Conservation (phyloP, 2,329 filamentous ascomycete species). For the Talaromyces atroroseus region DNA sequence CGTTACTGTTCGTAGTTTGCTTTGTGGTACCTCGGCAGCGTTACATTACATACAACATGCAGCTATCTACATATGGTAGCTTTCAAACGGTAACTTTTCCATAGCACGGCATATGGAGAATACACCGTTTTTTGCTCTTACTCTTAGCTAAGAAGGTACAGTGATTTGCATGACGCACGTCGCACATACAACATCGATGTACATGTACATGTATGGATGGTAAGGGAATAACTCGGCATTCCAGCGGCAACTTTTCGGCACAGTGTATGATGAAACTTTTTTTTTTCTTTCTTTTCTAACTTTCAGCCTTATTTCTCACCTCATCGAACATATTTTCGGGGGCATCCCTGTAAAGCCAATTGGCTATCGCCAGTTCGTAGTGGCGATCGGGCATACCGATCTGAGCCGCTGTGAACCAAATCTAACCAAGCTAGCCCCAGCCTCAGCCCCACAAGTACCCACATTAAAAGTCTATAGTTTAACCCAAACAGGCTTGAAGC, state of each 20-base stretch:
- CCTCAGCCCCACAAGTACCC: not conserved
- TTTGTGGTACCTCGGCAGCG: not conserved
- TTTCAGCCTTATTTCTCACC: not conserved
- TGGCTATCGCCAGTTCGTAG: not conserved
- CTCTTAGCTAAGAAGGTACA: not conserved
- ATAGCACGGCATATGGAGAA: not conserved
- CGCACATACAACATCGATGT: not conserved
- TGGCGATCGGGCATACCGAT: slow-evolving; percentile 4
- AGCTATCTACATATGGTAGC: not conserved
- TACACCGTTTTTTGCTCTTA: not conserved
- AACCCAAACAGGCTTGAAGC: not conserved
- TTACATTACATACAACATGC: not conserved
- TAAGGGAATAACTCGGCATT: not conserved
- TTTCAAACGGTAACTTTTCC: not conserved
- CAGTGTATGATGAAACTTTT: not conserved
- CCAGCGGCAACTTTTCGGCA: not conserved
- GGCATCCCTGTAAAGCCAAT: not conserved
- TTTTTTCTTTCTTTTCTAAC: not conserved
- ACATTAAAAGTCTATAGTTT: not conserved
- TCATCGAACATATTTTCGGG: not conserved
- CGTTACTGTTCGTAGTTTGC: not conserved
- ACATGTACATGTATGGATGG: no score
- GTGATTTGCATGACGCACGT: not conserved
- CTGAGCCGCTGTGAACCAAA: not conserved
- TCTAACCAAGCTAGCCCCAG: not conserved